Conservation (phyloP, 192 early-diverging fungal genomes). For the Podila minutissima region DNA sequence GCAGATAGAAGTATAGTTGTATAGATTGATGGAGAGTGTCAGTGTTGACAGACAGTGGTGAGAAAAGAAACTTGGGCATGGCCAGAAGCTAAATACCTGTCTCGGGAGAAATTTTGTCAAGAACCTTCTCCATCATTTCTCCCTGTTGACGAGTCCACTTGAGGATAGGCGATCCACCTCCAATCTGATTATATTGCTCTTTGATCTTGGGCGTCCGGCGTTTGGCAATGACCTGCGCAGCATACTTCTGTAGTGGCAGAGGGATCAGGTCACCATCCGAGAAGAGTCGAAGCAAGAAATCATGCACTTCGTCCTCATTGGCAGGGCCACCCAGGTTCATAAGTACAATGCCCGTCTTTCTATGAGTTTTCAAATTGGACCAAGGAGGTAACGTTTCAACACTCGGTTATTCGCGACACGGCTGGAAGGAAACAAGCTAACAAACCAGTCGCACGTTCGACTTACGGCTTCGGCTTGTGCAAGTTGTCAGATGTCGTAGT, state of each 20-base stretch:
- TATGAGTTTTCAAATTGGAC: not conserved
- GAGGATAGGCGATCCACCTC: slow-evolving; percentile 93
- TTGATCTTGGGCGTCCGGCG: slow-evolving; percentile 86
- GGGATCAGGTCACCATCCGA: slow-evolving; percentile 93
- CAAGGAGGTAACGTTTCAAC: not conserved
- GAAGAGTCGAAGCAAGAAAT: slow-evolving; percentile 88
- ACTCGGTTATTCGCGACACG: not conserved
- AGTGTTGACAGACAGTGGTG: not conserved
- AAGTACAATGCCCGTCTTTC: slow-evolving; percentile 82
- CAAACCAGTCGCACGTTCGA: not conserved
- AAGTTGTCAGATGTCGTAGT: slow-evolving; percentile 11
- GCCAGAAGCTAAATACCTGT: slow-evolving; percentile 58
- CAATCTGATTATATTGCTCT: slow-evolving; percentile 92
- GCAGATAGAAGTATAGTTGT: not conserved
- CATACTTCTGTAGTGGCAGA: slow-evolving; percentile 79
- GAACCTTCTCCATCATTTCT: slow-evolving; percentile 72
- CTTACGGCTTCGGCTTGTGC: slow-evolving; percentile 33
- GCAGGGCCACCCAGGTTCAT: slow-evolving; percentile 96
- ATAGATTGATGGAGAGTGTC: not conserved
- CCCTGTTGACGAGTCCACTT: slow-evolving; percentile 93
- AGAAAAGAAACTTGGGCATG: too few relatives aligned
- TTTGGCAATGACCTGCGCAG: slow-evolving; percentile 82
- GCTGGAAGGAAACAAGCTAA: not conserved
- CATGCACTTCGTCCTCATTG: slow-evolving; percentile 77
- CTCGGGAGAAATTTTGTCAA: slow-evolving; percentile 80